Evolutionary conservation across 176 grass and related monocot genomes (phyloP), one percentile per base, ranked within the genome.

Genomic region (Cenchrus fungigraminus): DNA sequence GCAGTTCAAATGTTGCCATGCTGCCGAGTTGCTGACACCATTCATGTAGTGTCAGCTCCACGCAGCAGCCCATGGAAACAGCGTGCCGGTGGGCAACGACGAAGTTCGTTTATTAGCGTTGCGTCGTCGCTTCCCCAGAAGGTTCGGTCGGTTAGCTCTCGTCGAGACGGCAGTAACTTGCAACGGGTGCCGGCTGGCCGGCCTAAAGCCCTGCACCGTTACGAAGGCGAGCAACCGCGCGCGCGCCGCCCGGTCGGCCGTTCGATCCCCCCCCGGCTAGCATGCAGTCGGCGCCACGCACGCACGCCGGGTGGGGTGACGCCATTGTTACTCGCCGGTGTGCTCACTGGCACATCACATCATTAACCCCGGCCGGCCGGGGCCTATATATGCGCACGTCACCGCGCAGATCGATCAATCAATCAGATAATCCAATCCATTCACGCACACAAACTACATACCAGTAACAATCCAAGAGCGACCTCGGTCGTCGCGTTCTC

Each of bases 241-340:
- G 50, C 64, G 34, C 34, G 22, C 22, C 6, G 32, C 22, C 22
- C 4, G 22, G 22, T 64, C 61, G 61, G 25, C 20, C 20, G 19
- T 50, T 50, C 47, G 47, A 50, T 10, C 47, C 15, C 1, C n/a
- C 34, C 34, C 34, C 0, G 34, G 34, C 34, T 34, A 34, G 34
- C 34, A 34, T 34, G 34, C 34, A 34, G 34, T 34, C 34, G 34
- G 34, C 34, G 34, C 34, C 59, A 44, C n/a, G 51, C 11, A 14
- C 52, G 13, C 52, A 20, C 54, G 54, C 54, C 5, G 16, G 16
- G 32, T 12, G 64, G 20, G 29, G 22, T 88, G 87, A 66, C 76
- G 50, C 51, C 87, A 85, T 81, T 6, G 69, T 85, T 44, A 51
- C 68, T 81, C 60, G 44, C 11, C 0, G 74, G 69, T 85, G 87